Conservation (phyloP, 768 basidiomycete genomes). For the Cystobasidium onofrii region DNA sequence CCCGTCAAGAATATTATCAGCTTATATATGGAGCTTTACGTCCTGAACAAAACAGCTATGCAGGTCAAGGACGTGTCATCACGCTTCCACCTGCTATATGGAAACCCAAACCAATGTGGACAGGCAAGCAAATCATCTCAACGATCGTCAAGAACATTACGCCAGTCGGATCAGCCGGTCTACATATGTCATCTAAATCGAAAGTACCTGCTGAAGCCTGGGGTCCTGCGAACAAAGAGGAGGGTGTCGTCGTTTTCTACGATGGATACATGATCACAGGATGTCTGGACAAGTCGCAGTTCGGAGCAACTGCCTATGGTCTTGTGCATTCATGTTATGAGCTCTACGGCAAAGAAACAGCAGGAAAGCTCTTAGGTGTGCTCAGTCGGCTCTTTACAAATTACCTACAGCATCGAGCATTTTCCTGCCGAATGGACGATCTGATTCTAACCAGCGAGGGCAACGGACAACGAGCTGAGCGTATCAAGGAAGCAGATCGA, state of each 20-base stretch:
- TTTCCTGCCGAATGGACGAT: constrained; percentile 99
- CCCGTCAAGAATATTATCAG: constrained; percentile 91
- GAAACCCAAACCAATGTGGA: constrained; percentile 87
- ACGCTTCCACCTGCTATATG: constrained; percentile 86
- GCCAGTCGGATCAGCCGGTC: constrained; percentile 64
- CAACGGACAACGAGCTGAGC: constrained; percentile 59
- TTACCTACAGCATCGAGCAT: constrained; percentile 90
- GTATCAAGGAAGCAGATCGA: constrained; percentile 60
- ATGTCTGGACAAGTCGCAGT: constrained; percentile 92
- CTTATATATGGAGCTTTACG: constrained; percentile 86
- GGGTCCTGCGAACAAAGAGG: constrained; percentile 61
- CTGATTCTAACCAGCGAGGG: constrained; percentile 77
- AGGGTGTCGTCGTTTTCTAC: constrained; percentile 80
- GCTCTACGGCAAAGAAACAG: constrained; percentile 78
- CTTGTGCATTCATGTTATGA: constrained; percentile 96
- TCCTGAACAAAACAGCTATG: constrained; percentile 64
- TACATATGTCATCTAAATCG: constrained; percentile 75
- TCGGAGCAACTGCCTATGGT: constrained; percentile 91
- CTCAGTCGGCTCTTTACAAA: constrained; percentile 92
- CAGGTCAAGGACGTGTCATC: constrained; percentile 56
- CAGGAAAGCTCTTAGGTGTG: constrained; percentile 83
- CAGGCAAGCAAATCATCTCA: constrained; percentile 95
- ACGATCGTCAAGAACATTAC: constrained; percentile 89
- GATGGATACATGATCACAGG: constrained; percentile 90
- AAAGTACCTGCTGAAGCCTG: constrained; percentile 64